Evolutionary conservation across 352 stramenopile species (phyloP), one percentile per base, ranked within the genome.

Genomic region (Phytophthora sp.): DNA sequence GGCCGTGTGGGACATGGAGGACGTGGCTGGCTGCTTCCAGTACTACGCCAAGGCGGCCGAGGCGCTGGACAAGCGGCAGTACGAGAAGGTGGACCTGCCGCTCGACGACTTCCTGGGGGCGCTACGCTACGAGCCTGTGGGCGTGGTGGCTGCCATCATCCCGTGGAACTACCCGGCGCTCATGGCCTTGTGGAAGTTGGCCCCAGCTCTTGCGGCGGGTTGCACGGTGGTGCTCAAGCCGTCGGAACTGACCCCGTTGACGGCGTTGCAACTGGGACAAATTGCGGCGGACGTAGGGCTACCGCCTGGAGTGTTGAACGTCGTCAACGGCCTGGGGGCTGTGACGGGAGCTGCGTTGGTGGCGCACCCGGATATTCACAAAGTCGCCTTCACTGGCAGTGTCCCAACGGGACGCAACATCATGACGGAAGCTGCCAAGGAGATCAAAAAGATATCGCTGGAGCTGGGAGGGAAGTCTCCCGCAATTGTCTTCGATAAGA

Each of bases 191-290:
- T 89, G 82, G 79, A 91, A 91, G 65, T 64, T 95, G 15, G 89
- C 90, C 5, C 89, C 90, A 5, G 95, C 94, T 4, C 72, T 99
- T 21, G 86, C 91, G 10, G 92, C 91, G 1, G 97, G 97, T 12
- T 99, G 96, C 76, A 98, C 96, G 81, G 64, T 69, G 12, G 64
- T 73, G 28, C 58, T 73, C 11, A 73, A 73, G 18, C 64, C 64
- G 0, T 65, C 91, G 10, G 96, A 98, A 54, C 61, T 98, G 20
- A 99, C 97, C 15, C 97, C 97, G 49, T 58, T 97, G n/a, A 87
- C 72, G 7, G 84, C 84, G n/a, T 62, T 97, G 27, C 75, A 89
- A 32, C 59, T 98, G 17, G 89, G 69, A 0, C 66, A 82, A 9
- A 69, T 97, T 9, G 67, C 69, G 5, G 62, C 50, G 2, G 85